These are phyloP conservation scores for Podila minutissima DNA, from an alignment of 192 early-diverging fungal species.

Conservation along the genomic window DNA sequence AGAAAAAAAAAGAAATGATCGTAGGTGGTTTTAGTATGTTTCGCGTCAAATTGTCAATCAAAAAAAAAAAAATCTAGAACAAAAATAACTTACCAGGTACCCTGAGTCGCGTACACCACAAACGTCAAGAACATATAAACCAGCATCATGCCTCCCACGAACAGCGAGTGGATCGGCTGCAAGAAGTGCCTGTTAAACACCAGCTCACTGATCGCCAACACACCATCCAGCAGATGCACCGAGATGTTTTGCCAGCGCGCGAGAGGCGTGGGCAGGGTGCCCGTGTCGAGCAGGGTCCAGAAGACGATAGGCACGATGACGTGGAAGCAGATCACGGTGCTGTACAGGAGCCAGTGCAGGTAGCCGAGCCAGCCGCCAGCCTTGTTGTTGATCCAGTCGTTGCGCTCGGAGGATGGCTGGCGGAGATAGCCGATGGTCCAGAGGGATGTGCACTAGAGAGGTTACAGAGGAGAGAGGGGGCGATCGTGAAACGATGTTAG, in stretches of 20 bases:
- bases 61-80: not conserved
- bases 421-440: conserved; percentile 39
- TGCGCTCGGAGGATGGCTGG: conserved; percentile 4
- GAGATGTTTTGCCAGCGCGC: conserved; percentile 18
- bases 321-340: conserved; percentile 36
- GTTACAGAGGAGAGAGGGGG: not conserved
- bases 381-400: conserved; percentile 16
- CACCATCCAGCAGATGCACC: conserved; percentile 46
- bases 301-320: conserved; percentile 51
- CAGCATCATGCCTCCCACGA: conserved; percentile 30
- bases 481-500: no score
- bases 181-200: conserved; percentile 45
- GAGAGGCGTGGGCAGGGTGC: not conserved
- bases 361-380: conserved; percentile 33
- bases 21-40: not conserved
- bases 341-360: conserved; percentile 40
- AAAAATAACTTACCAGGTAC: conserved; percentile 7
- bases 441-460: conserved; percentile 18
- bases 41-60: not conserved
- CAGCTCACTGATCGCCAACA: conserved; percentile 29
- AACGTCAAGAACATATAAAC: conserved; percentile 50
- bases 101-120: conserved; percentile 26
- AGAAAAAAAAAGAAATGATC: not conserved
- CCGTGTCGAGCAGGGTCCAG: conserved; percentile 36
- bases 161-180: conserved; percentile 21